Conservation (phyloP, 176 grass and related monocot genomes). For the Alopecurus myosuroides region DNA sequence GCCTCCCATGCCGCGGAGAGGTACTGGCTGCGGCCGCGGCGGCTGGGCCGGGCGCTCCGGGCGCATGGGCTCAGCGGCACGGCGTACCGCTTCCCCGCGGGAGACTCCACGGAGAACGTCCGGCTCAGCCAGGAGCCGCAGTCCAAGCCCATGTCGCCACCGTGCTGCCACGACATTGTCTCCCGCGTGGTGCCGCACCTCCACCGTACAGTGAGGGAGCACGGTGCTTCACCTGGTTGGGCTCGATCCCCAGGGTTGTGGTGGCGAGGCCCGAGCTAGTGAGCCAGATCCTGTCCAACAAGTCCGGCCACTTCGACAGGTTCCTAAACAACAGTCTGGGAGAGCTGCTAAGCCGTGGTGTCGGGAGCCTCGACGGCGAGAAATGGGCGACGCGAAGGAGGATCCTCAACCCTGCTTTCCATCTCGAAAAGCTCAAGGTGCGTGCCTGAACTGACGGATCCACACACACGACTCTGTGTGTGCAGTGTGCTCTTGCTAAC, state of each 20-base stretch:
- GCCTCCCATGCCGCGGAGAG: background rate
- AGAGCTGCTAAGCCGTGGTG: conserved; percentile 22
- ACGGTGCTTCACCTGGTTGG: conserved; percentile 46
- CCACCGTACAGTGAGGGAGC: conserved; percentile 6
- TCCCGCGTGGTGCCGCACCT: conserved; percentile 34
- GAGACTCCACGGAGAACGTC: conserved; percentile 41
- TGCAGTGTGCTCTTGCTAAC: too few relatives aligned
- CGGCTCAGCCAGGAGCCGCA: conserved; percentile 37
- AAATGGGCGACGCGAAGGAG: conserved; percentile 73
- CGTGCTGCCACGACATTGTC: conserved; percentile 45
- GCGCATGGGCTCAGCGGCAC: conserved; percentile 54
- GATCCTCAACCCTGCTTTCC: conserved; percentile 70
- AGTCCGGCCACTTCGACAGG: conserved; percentile 15
- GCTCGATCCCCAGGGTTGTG: conserved; percentile 31
- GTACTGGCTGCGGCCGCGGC: conserved; percentile 36
- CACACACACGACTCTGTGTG: too few relatives aligned
- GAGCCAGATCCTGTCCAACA: background rate
- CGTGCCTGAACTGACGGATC: too few relatives aligned
- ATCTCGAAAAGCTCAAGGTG: conserved; percentile 71
- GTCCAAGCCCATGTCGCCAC: conserved; percentile 43
- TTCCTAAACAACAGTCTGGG: background rate
- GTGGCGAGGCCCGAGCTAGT: background rate
- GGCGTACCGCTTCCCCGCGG: conserved; percentile 32
- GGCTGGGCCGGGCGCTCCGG: conserved; percentile 35
- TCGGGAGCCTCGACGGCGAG: conserved; percentile 46